Percentiles rank a stretch among this genome's conserved stretches.
Evolutionary conservation across 2,329 filamentous ascomycete genomes (phyloP).

Genomic region (Aspergillus oerlinghausenensis): DNA sequence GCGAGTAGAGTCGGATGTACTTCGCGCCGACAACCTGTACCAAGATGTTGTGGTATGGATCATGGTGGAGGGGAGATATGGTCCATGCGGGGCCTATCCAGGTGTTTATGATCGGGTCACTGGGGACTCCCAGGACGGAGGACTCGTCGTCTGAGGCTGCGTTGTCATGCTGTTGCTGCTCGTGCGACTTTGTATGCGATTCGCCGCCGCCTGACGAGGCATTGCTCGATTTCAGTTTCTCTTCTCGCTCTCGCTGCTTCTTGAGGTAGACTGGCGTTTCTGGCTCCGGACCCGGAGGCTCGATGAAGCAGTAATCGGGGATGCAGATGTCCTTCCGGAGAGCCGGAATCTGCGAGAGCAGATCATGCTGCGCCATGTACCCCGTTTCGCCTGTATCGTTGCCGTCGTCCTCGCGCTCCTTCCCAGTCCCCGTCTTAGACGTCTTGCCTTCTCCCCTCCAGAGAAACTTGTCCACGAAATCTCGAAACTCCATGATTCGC

Average conservation of each 20-base stretch:
- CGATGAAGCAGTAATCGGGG: constrained; percentile 79
- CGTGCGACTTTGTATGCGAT: neutral
- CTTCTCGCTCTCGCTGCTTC: constrained; percentile 26
- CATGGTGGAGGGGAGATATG: constrained; percentile 88
- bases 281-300: constrained; percentile 54
- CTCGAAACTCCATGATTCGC: constrained; percentile 66
- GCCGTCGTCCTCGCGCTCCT: constrained; percentile 2
- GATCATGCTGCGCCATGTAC: constrained; percentile 88
- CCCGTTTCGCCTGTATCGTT: constrained; percentile 45
- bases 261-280: constrained; percentile 43
- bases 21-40: constrained; percentile 86
- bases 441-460: constrained; percentile 17
- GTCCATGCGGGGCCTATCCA: constrained; percentile 90
- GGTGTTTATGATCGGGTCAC: constrained; percentile 70
- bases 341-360: constrained; percentile 75
- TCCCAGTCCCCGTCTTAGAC: neutral
- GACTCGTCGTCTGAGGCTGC: constrained; percentile 7
- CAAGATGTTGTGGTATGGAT: constrained; percentile 89
- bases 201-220: constrained; percentile 19
- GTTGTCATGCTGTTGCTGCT: neutral
- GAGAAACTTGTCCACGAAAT: constrained; percentile 65
- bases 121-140: constrained; percentile 12
- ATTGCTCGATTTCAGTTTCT: constrained; percentile 29
- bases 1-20: constrained; percentile 84
- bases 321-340: constrained; percentile 70